These are phyloP conservation scores for Casaregolazyma lundiana DNA, from an alignment of 1,139 yeast species.

Conservation along the genomic window DNA sequence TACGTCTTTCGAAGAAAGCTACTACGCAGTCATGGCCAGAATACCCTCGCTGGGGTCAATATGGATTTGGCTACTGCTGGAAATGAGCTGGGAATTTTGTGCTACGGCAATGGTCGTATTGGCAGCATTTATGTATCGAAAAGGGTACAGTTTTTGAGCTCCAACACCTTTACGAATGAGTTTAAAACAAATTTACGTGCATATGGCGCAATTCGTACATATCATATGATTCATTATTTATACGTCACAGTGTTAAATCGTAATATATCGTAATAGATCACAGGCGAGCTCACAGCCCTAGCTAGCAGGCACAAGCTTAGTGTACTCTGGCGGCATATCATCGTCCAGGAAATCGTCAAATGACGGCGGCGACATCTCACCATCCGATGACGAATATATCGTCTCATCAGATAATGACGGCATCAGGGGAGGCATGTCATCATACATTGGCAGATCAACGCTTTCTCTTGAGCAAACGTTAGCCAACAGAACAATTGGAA, in stretches of 20 bases:
- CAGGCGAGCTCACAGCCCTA: background rate
- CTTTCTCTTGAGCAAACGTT: slow-evolving; percentile 66
- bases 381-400: slow-evolving; percentile 7
- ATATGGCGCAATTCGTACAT: too few species aligned
- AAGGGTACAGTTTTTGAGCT: slow-evolving; percentile 22
- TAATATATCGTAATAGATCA: background rate
- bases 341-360: slow-evolving; percentile 29
- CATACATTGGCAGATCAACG: slow-evolving; percentile 65
- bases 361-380: slow-evolving; percentile 23
- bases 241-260: background rate
- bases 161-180: background rate
- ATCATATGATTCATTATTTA: background rate
- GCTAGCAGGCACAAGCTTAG: background rate
- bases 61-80: slow-evolving; percentile 39
- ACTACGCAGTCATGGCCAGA: slow-evolving; percentile 36
- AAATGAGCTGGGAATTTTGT: slow-evolving; percentile 37
- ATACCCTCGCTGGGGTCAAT: slow-evolving; percentile 41
- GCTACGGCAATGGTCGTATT: slow-evolving; percentile 30
- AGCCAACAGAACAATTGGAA: slow-evolving; percentile 71
- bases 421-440: slow-evolving; percentile 8
- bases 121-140: slow-evolving; percentile 29
- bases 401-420: slow-evolving; percentile 8
- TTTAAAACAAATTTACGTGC: too few species aligned
- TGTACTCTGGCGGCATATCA: background rate
- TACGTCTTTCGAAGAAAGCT: slow-evolving; percentile 35